A percentile compares a stretch with the other conserved stretches of the same genome.
These are phyloP conservation scores for Leishmania mexicana DNA, from an alignment of 208 protist species.

Conservation along the genomic window DNA sequence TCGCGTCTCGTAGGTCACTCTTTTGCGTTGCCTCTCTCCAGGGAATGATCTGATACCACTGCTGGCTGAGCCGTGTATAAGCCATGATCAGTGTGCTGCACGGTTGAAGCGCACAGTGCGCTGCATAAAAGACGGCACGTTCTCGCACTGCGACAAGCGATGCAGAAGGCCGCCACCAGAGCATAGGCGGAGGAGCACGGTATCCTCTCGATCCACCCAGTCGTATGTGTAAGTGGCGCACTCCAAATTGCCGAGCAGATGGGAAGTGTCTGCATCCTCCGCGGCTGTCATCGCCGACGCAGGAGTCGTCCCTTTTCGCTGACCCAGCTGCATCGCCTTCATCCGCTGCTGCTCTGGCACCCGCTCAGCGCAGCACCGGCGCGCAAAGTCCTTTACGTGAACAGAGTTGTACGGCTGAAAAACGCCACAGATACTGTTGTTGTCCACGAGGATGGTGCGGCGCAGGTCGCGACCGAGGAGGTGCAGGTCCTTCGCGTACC, in stretches of 20 bases:
- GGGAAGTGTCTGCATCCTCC: not conserved
- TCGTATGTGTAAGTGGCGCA: slow-evolving; percentile 2
- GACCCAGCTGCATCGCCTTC: slow-evolving; percentile 2
- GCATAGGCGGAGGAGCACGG: slow-evolving; percentile 29
- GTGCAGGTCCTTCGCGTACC: slow-evolving; percentile 70
- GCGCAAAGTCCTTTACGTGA: slow-evolving; percentile 42
- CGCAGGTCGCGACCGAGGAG: slow-evolving; percentile 59
- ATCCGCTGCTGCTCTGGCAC: not conserved
- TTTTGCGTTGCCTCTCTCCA: not conserved
- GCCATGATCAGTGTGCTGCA: not conserved
- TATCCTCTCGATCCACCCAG: slow-evolving; percentile 34
- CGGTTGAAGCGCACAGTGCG: slow-evolving; percentile 19
- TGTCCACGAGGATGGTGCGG: slow-evolving; percentile 60
- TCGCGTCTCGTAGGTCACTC: not conserved
- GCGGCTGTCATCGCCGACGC: not conserved
- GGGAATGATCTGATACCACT: not conserved
- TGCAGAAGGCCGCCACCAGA: slow-evolving; percentile 5
- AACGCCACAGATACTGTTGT: slow-evolving; percentile 43
- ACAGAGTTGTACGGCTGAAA: slow-evolving; percentile 75
- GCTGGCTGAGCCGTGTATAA: no score
- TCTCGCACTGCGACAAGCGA: slow-evolving; percentile 12
- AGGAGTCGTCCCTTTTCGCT: not conserved
- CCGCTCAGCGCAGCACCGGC: not conserved
- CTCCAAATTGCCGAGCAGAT: not conserved
- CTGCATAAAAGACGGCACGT: slow-evolving; percentile 21